phyloP scores from a whole-genome alignment of 169 alveolate species.

The Cryptosporidium meleagridis region DNA sequence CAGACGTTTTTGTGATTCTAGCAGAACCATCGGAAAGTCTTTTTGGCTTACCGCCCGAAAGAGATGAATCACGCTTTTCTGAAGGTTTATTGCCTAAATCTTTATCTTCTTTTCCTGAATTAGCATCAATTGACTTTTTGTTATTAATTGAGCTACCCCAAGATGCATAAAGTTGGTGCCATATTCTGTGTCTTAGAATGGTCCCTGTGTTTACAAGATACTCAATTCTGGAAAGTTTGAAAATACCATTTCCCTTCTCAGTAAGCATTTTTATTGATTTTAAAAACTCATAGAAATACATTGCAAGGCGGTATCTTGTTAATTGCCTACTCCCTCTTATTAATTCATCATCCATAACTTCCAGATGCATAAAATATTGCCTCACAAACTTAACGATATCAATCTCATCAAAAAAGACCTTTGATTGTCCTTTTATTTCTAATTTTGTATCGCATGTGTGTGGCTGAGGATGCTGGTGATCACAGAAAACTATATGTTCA shows the following conservation, averaged over 20 bases:
- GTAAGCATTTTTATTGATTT: slow-evolving; percentile 55
- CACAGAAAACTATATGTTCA: slow-evolving; percentile 69
- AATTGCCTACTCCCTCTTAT: slow-evolving; percentile 64
- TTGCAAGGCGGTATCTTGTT: slow-evolving; percentile 48
- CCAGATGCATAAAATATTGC: slow-evolving; percentile 44
- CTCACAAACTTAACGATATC: slow-evolving; percentile 35
- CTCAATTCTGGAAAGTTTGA: slow-evolving; percentile 68
- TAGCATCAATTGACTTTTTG: neutral
- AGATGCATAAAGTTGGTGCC: slow-evolving; percentile 69
- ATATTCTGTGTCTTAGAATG: slow-evolving; percentile 55
- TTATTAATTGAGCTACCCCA: slow-evolving; percentile 52
- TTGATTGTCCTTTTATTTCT: slow-evolving; percentile 71
- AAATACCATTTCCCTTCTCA: slow-evolving; percentile 65
- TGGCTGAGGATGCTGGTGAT: slow-evolving; percentile 70
- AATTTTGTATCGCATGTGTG: slow-evolving; percentile 57
- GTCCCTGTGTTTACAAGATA: slow-evolving; percentile 72
- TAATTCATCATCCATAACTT: slow-evolving; percentile 57
- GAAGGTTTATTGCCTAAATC: neutral
- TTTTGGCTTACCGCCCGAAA: neutral
- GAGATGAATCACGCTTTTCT: neutral
- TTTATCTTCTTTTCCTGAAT: slow-evolving; percentile 1
- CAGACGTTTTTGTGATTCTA: neutral
- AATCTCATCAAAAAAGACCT: slow-evolving; percentile 68
- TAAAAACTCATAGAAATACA: slow-evolving; percentile 30
- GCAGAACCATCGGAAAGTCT: slow-evolving; percentile 35